These are phyloP conservation scores for Fusarium subtropicale DNA, from an alignment of 2,329 filamentous ascomycete species.

Conservation along the genomic window DNA sequence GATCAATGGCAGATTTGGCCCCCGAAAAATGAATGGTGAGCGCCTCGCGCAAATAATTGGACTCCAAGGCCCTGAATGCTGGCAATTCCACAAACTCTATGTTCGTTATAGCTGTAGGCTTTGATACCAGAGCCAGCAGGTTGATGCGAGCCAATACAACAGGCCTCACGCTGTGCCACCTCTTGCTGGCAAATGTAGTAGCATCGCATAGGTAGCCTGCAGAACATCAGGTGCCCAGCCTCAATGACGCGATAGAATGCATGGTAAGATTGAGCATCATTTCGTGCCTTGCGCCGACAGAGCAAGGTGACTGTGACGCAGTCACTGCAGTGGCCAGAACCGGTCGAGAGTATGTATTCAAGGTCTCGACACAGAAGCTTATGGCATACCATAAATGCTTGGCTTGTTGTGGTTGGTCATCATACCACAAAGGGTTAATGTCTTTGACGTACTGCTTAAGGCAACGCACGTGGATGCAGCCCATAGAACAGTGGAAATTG, in stretches of 20 bases:
- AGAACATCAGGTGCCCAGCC: slow-evolving; percentile 46
- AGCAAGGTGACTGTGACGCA: slow-evolving; percentile 33
- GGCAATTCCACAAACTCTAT: slow-evolving; percentile 12
- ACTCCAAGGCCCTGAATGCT: slow-evolving; percentile 1
- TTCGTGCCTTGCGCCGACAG: slow-evolving; percentile 38
- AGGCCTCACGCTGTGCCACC: slow-evolving; percentile 42
- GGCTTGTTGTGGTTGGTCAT: slow-evolving; percentile 37
- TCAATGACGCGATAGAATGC: slow-evolving; percentile 47
- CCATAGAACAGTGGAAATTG: slow-evolving; percentile 46
- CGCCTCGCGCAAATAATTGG: slow-evolving; percentile 34
- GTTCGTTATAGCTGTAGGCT: slow-evolving; percentile 23
- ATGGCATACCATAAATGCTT: slow-evolving; percentile 37
- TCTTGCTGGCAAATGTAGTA: slow-evolving; percentile 34
- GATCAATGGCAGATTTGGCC: slow-evolving; percentile 2
- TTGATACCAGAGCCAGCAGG: slow-evolving; percentile 4
- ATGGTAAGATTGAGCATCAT: slow-evolving; percentile 43
- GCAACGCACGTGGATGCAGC: slow-evolving; percentile 43
- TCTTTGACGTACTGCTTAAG: slow-evolving; percentile 33
- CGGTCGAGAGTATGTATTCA: slow-evolving; percentile 23
- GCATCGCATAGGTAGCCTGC: slow-evolving; percentile 45
- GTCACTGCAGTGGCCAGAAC: slow-evolving; percentile 20
- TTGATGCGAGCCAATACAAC: slow-evolving; percentile 41
- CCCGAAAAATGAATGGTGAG: background rate
- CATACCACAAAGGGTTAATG: slow-evolving; percentile 36
- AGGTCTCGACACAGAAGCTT: slow-evolving; percentile 29